These are phyloP conservation scores for Rhizoctonia solani DNA, from an alignment of 1,284 basidiomycete genomes.

Conservation along the genomic window DNA sequence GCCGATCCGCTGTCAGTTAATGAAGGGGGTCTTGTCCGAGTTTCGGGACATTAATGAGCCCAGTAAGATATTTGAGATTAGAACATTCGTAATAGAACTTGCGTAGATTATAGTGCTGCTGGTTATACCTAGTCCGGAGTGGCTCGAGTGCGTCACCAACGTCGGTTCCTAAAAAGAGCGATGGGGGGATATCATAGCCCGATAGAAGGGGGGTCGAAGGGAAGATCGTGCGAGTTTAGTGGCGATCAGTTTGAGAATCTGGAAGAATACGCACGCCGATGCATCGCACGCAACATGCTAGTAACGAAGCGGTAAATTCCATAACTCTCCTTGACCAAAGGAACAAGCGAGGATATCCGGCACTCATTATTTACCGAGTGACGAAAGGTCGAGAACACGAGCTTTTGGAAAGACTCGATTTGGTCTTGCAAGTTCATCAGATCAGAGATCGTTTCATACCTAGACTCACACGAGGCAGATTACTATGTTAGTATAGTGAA, in stretches of 20 bases:
- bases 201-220: neutral
- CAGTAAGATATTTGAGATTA: constrained; percentile 93
- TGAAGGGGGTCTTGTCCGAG: constrained; percentile 94
- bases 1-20: constrained; percentile 80
- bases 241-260: constrained; percentile 4
- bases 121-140: constrained; percentile 78
- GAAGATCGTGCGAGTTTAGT: constrained; percentile 4
- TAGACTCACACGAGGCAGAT: constrained; percentile 45
- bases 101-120: constrained; percentile 87
- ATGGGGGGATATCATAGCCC: neutral
- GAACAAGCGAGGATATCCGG: constrained; percentile 89
- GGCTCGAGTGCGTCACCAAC: constrained; percentile 85
- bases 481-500: constrained; percentile 16
- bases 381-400: constrained; percentile 91
- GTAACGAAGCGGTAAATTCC: constrained; percentile 98
- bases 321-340: constrained; percentile 95
- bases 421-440: constrained; percentile 96
- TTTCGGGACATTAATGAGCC: constrained; percentile 95
- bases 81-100: constrained; percentile 99
- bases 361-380: constrained; percentile 93
- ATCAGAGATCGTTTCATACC: constrained; percentile 94
- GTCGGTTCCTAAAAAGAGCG: constrained; percentile 75
- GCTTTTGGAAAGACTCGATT: constrained; percentile 95
- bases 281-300: constrained; percentile 95
- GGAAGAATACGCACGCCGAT: constrained; percentile 65